phyloP scores from a whole-genome alignment of 108 stramenopile species.

The Asterionellopsis glacialis region DNA sequence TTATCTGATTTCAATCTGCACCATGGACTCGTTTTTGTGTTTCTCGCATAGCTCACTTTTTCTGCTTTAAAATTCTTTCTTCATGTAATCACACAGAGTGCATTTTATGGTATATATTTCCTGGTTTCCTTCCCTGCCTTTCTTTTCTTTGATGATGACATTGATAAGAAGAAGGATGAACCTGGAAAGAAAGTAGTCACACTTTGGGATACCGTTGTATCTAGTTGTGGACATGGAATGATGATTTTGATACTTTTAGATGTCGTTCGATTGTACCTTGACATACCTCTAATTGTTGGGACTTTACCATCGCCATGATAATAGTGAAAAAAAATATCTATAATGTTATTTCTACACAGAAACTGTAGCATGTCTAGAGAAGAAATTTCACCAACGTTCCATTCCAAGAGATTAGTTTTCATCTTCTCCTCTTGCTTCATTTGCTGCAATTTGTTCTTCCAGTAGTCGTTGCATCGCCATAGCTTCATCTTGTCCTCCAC shows the following conservation, averaged over 20 bases:
- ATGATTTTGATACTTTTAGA: conserved; percentile 90
- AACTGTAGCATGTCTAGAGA: neutral
- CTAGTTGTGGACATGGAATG: conserved; percentile 89
- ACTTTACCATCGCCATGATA: conserved; percentile 1
- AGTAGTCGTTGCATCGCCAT: conserved; percentile 42
- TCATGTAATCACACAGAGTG: conserved; percentile 10
- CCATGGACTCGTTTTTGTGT: conserved; percentile 1
- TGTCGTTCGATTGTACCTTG: conserved; percentile 82
- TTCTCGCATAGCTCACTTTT: conserved; percentile 26
- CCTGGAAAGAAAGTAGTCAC: conserved; percentile 22
- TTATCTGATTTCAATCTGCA: neutral
- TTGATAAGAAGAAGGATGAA: conserved; percentile 33
- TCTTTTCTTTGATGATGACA: conserved; percentile 65
- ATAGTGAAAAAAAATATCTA: neutral
- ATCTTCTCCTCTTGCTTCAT: neutral
- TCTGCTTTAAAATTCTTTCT: too few relatives aligned
- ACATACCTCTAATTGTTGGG: conserved; percentile 75
- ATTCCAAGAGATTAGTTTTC: neutral
- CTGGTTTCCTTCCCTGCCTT: conserved; percentile 95
- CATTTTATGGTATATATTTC: conserved; percentile 99
- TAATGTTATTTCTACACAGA: too few relatives aligned
- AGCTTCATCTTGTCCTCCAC: conserved; percentile 15
- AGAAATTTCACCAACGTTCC: too few relatives aligned
- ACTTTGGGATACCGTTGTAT: conserved; percentile 71
- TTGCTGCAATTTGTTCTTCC: conserved; percentile 32